phyloP scores from a whole-genome alignment of 768 basidiomycete genomes.

The Amanita muscaria region DNA sequence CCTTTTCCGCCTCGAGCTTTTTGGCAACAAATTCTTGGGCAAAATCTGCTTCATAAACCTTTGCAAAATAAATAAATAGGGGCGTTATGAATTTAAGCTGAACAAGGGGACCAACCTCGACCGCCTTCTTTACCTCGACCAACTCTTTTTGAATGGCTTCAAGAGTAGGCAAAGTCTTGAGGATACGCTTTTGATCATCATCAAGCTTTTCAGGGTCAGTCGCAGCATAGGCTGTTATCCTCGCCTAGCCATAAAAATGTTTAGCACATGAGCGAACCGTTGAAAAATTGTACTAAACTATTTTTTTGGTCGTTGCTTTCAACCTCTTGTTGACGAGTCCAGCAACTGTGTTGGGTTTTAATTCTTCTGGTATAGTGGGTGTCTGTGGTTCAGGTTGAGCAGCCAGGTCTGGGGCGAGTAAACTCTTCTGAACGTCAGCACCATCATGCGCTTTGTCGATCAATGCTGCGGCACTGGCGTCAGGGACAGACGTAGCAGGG shows the following conservation, averaged over 20 bases:
- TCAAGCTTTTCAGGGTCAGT: constrained; percentile 68
- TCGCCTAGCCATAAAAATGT: constrained; percentile 36
- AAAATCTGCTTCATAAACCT: constrained; percentile 61
- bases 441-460: constrained; percentile 43
- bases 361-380: constrained; percentile 37
- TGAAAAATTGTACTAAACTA: constrained; percentile 40
- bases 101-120: constrained; percentile 62
- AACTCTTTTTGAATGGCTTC: constrained; percentile 79
- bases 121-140: constrained; percentile 71
- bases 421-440: constrained; percentile 37
- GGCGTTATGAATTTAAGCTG: too few relatives aligned
- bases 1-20: constrained; percentile 47
- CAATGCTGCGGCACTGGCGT: constrained; percentile 33
- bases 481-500: constrained; percentile 35
- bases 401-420: constrained; percentile 37
- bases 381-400: constrained; percentile 25
- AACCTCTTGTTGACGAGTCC: constrained; percentile 76
- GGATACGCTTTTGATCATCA: constrained; percentile 73
- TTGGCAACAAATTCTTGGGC: constrained; percentile 46
- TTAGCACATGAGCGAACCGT: constrained; percentile 1
- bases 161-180: constrained; percentile 65
- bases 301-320: constrained; percentile 75
- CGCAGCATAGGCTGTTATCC: constrained; percentile 63
- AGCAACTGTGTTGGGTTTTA: constrained; percentile 59
- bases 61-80: too few relatives aligned